Evolutionary conservation across 352 stramenopile species (phyloP).

Genomic region (Thraustochytrium sp.): DNA sequence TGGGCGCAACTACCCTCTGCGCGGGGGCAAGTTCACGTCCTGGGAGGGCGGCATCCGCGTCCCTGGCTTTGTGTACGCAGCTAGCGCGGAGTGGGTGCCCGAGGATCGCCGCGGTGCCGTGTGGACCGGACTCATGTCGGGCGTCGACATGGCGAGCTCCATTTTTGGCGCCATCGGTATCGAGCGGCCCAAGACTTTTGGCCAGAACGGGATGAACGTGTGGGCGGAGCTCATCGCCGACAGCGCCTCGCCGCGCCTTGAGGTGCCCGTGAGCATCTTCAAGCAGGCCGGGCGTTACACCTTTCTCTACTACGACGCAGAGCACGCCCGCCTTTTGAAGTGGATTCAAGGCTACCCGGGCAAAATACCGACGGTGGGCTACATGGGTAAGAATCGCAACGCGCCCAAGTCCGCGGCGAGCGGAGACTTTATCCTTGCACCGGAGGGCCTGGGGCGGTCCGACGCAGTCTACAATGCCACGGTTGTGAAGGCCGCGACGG

Average conservation of each 20-base stretch:
- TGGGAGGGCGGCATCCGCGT: neutral
- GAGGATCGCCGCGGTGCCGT: neutral
- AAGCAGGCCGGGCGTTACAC: neutral
- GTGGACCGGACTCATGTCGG: neutral
- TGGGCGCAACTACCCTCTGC: conserved; percentile 8
- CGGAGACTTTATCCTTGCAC: neutral
- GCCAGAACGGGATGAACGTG: neutral
- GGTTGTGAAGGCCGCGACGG: neutral
- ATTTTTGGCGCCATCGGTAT: neutral
- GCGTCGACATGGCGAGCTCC: neutral
- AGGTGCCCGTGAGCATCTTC: neutral
- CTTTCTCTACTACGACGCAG: neutral
- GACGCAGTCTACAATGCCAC: neutral
- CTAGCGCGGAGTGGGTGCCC: neutral
- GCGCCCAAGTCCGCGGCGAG: neutral
- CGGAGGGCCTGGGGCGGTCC: neutral
- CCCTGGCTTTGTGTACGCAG: neutral
- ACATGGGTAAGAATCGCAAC: neutral
- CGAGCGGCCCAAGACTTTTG: neutral
- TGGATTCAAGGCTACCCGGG: neutral
- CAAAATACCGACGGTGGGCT: neutral
- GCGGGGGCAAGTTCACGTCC: conserved; percentile 1
- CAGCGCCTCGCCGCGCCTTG: neutral
- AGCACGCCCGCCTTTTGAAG: neutral
- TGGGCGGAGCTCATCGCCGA: neutral